These are phyloP conservation scores for Populus simonii DNA, from an alignment of 345 rosid species.

Conservation along the genomic window DNA sequence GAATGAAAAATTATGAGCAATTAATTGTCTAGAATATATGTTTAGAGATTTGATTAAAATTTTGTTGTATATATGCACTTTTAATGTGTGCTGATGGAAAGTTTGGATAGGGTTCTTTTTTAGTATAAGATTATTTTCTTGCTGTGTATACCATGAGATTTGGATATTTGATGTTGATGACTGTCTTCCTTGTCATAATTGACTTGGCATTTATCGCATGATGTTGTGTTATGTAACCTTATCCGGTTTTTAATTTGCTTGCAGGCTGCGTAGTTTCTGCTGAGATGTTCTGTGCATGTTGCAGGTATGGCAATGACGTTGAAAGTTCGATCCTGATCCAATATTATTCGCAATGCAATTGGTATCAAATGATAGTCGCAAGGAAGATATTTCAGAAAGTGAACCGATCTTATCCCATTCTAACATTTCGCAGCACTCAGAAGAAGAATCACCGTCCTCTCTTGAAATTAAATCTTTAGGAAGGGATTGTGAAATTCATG, in stretches of 20 bases:
- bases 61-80: background rate
- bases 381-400: constrained; percentile 56
- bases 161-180: background rate
- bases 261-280: constrained; percentile 17
- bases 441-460: constrained; percentile 57
- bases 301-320: constrained; percentile 15
- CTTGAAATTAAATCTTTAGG: constrained; percentile 60
- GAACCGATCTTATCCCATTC: constrained; percentile 57
- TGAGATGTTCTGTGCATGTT: constrained; percentile 27
- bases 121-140: background rate
- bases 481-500: constrained; percentile 39
- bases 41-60: background rate
- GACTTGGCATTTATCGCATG: background rate
- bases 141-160: background rate
- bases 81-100: background rate
- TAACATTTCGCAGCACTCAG: constrained; percentile 37
- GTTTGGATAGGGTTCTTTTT: background rate
- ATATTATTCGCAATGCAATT: constrained; percentile 66
- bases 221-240: background rate
- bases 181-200: background rate
- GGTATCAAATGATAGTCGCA: constrained; percentile 61
- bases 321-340: constrained; percentile 19
- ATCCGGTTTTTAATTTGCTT: background rate
- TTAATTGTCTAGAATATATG: background rate
- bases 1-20: background rate